A percentile compares a stretch with the other conserved stretches of the same genome.
Conservation (phyloP, 805 yeast genomes). For the Brettanomyces nanus region DNA sequence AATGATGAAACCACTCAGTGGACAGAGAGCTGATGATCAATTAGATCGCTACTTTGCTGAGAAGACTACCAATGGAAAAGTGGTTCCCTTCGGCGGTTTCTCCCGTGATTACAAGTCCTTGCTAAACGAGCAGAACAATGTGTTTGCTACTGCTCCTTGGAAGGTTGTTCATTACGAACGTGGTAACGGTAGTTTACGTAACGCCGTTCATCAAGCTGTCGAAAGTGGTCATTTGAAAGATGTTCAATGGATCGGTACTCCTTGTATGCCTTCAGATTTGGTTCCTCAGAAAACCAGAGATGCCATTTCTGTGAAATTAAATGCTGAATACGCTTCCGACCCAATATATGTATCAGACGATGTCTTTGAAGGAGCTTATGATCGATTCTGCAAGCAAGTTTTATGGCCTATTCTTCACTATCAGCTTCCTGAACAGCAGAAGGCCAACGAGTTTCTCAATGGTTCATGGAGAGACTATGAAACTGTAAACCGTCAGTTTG, state of each 20-base stretch:
- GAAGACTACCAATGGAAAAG: conserved; percentile 17
- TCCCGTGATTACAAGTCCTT: conserved; percentile 41
- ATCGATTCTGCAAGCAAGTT: conserved; percentile 86
- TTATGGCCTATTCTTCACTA: conserved; percentile 93
- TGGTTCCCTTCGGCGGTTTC: conserved; percentile 68
- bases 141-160: conserved; percentile 65
- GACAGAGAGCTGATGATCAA: conserved; percentile 8
- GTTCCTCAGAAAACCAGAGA: conserved; percentile 49
- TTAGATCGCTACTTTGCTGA: conserved; percentile 2
- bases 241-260: conserved; percentile 75
- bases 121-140: conserved; percentile 32
- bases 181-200: conserved; percentile 84
- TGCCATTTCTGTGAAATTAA: conserved; percentile 42
- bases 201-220: conserved; percentile 66
- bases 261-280: conserved; percentile 85
- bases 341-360: conserved; percentile 71
- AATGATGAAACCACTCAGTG: not conserved
- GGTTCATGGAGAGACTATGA: conserved; percentile 88
- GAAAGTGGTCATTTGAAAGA: conserved; percentile 20
- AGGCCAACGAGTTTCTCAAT: conserved; percentile 89
- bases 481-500: conserved; percentile 66
- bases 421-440: conserved; percentile 92
- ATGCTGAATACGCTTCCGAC: conserved; percentile 43
- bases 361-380: conserved; percentile 84
- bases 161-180: conserved; percentile 54